These are phyloP conservation scores for Gastrolobium villosum DNA, from an alignment of 306 rosid species.

Conservation along the genomic window DNA sequence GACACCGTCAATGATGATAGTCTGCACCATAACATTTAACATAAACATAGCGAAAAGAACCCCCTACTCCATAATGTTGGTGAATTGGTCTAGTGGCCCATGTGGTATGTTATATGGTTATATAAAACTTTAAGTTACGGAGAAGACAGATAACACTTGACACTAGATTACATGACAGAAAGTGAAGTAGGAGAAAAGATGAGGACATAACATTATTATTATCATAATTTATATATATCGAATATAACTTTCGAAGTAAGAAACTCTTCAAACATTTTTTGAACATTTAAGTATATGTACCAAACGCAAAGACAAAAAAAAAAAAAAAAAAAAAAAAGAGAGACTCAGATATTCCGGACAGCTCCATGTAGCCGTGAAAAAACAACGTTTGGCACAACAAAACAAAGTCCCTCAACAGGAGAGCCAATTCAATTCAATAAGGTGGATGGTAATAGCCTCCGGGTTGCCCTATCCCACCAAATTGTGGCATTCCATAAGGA, in stretches of 20 bases:
- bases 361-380: not conserved
- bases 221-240: not conserved
- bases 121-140: not conserved
- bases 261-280: constrained; percentile 19
- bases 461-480: constrained; percentile 60
- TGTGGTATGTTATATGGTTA: not conserved
- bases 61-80: not conserved
- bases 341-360: not conserved
- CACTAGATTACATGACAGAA: constrained; percentile 20
- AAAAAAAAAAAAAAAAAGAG: not conserved
- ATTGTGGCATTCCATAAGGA: constrained; percentile 77
- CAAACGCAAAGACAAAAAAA: constrained; percentile 2
- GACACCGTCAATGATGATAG: constrained; percentile 67
- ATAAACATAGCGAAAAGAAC: not conserved
- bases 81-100: constrained; percentile 25
- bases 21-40: constrained; percentile 59
- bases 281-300: not conserved
- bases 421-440: constrained; percentile 38
- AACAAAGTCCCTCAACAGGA: constrained; percentile 10
- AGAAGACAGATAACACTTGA: not conserved
- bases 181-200: not conserved
- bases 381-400: constrained; percentile 7
- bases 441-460: constrained; percentile 73
- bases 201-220: not conserved
- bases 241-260: constrained; percentile 17